Conservation (phyloP, 306 rosid species). For the Dicorynia guianensis region DNA sequence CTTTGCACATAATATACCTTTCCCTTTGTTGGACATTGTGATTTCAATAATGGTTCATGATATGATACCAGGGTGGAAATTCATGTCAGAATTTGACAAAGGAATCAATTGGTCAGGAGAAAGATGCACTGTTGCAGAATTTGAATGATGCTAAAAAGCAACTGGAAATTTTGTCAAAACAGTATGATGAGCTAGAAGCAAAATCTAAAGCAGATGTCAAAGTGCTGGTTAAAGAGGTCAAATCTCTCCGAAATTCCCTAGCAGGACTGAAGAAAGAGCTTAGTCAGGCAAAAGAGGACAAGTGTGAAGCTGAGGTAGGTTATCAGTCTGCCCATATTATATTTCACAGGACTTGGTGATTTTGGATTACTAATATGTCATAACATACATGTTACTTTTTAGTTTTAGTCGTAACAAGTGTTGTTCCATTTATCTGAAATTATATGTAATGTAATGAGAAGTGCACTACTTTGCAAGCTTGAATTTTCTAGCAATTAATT, state of each 20-base stretch:
- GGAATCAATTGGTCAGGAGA: conserved; percentile 52
- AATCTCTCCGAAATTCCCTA: conserved; percentile 85
- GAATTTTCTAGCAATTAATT: conserved; percentile 34
- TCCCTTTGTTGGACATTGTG: conserved; percentile 23
- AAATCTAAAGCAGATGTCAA: conserved; percentile 91
- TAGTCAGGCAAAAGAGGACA: conserved; percentile 58
- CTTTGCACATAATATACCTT: conserved; percentile 30
- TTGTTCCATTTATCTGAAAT: neutral
- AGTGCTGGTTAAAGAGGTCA: conserved; percentile 93
- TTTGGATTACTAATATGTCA: neutral
- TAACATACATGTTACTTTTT: neutral
- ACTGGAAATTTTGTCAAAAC: conserved; percentile 68
- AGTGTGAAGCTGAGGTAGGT: conserved; percentile 62
- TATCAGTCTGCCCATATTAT: conserved; percentile 26
- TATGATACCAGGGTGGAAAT: conserved; percentile 62
- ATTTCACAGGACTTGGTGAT: conserved; percentile 4
- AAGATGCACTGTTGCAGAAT: conserved; percentile 57
- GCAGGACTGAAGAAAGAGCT: conserved; percentile 72
- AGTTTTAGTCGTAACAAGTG: too few relatives aligned
- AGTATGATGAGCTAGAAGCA: conserved; percentile 81
- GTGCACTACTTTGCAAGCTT: conserved; percentile 17
- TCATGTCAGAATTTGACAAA: conserved; percentile 46
- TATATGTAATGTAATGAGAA: conserved; percentile 30
- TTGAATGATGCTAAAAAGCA: conserved; percentile 72
- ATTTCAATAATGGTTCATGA: conserved; percentile 35